These are phyloP conservation scores for Aspergillus amoenus DNA, from an alignment of 2,329 filamentous ascomycete species.

Conservation along the genomic window DNA sequence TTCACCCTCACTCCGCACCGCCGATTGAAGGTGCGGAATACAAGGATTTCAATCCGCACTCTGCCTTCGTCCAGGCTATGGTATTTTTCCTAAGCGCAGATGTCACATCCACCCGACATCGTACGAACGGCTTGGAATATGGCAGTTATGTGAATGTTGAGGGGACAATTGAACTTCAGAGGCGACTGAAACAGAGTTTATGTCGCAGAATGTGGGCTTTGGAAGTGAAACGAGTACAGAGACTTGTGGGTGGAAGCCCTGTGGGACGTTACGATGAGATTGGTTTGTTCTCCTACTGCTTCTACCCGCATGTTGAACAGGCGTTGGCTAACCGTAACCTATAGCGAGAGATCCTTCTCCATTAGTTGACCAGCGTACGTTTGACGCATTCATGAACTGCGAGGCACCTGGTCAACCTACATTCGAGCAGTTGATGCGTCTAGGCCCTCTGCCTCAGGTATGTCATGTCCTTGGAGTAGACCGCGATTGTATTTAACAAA, in stretches of 20 bases:
- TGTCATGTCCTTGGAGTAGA: constrained; percentile 9
- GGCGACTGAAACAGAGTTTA: constrained; percentile 38
- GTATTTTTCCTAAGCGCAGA: constrained; percentile 44
- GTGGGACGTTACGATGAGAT: constrained; percentile 36
- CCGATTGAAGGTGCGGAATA: constrained; percentile 40
- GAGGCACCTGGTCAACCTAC: constrained; percentile 33
- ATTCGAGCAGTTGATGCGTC: constrained; percentile 40
- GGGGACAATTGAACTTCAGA: constrained; percentile 43
- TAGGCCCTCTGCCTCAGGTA: constrained; percentile 41
- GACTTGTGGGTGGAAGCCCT: constrained; percentile 39
- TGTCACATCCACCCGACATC: constrained; percentile 35
- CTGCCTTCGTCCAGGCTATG: constrained; percentile 40
- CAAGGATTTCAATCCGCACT: constrained; percentile 44
- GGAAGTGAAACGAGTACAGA: constrained; percentile 41
- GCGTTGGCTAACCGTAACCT: neutral
- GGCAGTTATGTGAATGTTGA: constrained; percentile 47
- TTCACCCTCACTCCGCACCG: constrained; percentile 46
- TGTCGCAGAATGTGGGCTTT: constrained; percentile 45
- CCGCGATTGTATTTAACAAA: constrained; percentile 19
- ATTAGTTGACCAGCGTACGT: constrained; percentile 36
- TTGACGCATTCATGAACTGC: constrained; percentile 42
- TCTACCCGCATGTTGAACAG: neutral
- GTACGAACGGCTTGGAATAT: constrained; percentile 39
- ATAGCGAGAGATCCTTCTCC: constrained; percentile 32
- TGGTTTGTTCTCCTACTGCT: constrained; percentile 24